Base-by-base conservation (phyloP, 228 moss, liverwort and hornwort species). In the Sphagnum fallax region DNA sequence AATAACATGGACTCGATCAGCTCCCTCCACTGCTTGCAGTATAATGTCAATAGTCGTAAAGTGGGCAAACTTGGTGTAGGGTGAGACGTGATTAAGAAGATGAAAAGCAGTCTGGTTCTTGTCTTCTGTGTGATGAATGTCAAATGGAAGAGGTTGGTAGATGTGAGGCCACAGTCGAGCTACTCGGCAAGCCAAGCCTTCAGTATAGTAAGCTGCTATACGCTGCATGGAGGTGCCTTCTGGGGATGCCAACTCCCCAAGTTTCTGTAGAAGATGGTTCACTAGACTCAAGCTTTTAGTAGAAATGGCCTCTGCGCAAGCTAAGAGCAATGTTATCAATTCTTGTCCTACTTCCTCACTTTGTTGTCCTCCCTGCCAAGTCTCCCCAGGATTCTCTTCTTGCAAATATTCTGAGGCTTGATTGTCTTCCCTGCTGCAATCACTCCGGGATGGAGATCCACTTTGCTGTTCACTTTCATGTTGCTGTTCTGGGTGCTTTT, bases 241-340 rank as follows among this genome's bases (percentile, higher is more conserved):
- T 6, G 86, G 89, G 18, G 89, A 81, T 13, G 89, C 89, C 15
- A 81, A 73, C 79, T 89, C 87, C 16, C 86, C 83, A 14, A 89
- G 79, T 67, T 87, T 78, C 52, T 73, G 78, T 63, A 89, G 61
- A n/a, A 86, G 69, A 71, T 81, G 78, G 16, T 87, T 83, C 14
- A 81, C 86, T 10, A 80, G 63, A 72, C 77, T 81, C 50, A 81
- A 79, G 67, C 83, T 86, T 63, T 79, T 77, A 4, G 83, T 77
- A 47, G 87, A 87, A 0, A 86, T 87, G 0, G 87, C 89, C 71
- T 89, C 87, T 16, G 89, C 87, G 32, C 89, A 89, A 8, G 81
- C 83, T 58, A 89, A 76, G 48, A 89, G 51, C 16, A 66, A 58
- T 14, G 58, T 60, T 10, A 76, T 65, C 72, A 71, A 60, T 60